Evolutionary conservation across 2,329 filamentous ascomycete species (phyloP).

Genomic region (Alternaria triticina): DNA sequence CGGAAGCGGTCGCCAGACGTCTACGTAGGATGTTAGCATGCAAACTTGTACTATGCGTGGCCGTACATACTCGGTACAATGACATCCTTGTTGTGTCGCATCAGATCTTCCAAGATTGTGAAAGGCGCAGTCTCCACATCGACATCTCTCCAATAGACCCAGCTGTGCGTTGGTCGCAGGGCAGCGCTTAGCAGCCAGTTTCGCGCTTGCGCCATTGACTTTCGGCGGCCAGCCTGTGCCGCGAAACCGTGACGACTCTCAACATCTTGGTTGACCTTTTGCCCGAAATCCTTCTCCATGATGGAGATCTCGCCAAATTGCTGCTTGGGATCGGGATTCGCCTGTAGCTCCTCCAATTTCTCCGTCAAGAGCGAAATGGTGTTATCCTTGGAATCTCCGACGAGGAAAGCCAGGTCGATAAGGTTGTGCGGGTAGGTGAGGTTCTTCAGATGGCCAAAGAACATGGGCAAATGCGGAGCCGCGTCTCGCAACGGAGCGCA

Average conservation of each 20-base stretch:
- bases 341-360: conserved; percentile 79
- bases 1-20: conserved; percentile 97
- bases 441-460: conserved; percentile 96
- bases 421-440: conserved; percentile 97
- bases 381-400: conserved; percentile 95
- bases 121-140: conserved; percentile 97
- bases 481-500: conserved; percentile 95
- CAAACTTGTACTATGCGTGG: neutral
- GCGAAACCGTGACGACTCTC: conserved; percentile 98
- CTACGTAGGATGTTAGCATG: conserved; percentile 31
- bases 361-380: conserved; percentile 79
- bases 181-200: conserved; percentile 97
- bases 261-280: conserved; percentile 96
- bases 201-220: conserved; percentile 95
- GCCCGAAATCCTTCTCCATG: conserved; percentile 98
- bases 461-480: conserved; percentile 91
- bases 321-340: conserved; percentile 76
- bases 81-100: conserved; percentile 98
- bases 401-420: conserved; percentile 94
- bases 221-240: conserved; percentile 89
- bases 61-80: conserved; percentile 83
- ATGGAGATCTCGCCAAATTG: conserved; percentile 96
- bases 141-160: conserved; percentile 99
- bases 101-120: conserved; percentile 95
- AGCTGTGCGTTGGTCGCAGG: conserved; percentile 91